Percentiles rank a stretch among this genome's conserved stretches.
Evolutionary conservation across 2,329 filamentous ascomycete species (phyloP).

Genomic region (Fonsecaea pedrosoi): DNA sequence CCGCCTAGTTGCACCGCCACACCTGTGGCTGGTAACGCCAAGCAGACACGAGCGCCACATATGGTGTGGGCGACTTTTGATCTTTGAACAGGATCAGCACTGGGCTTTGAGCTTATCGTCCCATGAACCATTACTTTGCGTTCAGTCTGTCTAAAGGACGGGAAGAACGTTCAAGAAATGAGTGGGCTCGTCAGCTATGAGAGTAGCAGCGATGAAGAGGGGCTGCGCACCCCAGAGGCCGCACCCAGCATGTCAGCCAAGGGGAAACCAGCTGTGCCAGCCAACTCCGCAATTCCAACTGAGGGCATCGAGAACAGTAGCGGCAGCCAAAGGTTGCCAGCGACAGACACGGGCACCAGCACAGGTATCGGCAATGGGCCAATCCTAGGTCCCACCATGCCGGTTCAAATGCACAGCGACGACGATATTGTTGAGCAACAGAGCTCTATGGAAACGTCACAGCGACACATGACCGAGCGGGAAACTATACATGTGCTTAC

Average conservation of each 20-base stretch:
- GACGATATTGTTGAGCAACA: slow-evolving; percentile 18
- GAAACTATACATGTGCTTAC: slow-evolving; percentile 64
- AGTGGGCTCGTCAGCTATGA: slow-evolving; percentile 51
- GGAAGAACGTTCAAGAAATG: slow-evolving; percentile 25
- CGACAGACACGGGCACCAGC: neutral
- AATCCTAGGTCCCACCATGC: slow-evolving; percentile 38
- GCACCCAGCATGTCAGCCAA: neutral
- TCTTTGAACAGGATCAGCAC: neutral
- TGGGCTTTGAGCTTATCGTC: neutral
- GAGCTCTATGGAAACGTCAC: slow-evolving; percentile 9
- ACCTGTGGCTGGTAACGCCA: slow-evolving; percentile 16
- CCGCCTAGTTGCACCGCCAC: slow-evolving; percentile 20
- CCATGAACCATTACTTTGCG: neutral
- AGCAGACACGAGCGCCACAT: slow-evolving; percentile 7
- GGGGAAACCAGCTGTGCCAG: neutral
- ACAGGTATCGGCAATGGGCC: slow-evolving; percentile 17
- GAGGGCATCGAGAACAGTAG: neutral
- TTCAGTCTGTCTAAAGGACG: neutral
- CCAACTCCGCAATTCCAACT: neutral
- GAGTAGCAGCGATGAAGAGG: slow-evolving; percentile 56
- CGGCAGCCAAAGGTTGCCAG: neutral
- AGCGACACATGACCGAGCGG: slow-evolving; percentile 36
- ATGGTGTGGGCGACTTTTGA: neutral
- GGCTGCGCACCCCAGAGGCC: slow-evolving; percentile 32
- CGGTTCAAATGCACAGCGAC: slow-evolving; percentile 20